phyloP scores from a whole-genome alignment of 352 stramenopile species.

The Pythium volutum region DNA sequence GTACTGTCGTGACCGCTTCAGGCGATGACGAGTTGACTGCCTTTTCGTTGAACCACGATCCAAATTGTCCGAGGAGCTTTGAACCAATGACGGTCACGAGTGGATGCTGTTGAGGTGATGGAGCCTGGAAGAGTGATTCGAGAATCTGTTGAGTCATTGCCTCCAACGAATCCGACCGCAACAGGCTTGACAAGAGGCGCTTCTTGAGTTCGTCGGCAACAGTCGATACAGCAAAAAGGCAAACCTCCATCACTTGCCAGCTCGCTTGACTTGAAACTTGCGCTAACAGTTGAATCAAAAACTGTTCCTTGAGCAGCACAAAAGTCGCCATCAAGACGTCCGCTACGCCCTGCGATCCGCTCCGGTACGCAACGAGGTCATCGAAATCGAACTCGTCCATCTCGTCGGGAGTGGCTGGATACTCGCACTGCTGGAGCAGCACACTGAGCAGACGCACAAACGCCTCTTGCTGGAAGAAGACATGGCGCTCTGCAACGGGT shows the following conservation, averaged over 20 bases:
- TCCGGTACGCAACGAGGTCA: conserved; percentile 56
- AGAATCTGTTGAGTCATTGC: conserved; percentile 46
- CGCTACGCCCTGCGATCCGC: conserved; percentile 50
- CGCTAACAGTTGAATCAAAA: conserved; percentile 38
- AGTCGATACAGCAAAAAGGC: conserved; percentile 51
- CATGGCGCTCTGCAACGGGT: conserved; percentile 46
- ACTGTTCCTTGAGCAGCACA: conserved; percentile 46
- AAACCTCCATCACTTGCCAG: conserved; percentile 59
- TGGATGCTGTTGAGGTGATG: conserved; percentile 25
- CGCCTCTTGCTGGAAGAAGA: conserved; percentile 55
- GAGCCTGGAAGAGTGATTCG: conserved; percentile 31
- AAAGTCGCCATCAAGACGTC: conserved; percentile 60
- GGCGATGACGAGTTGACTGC: conserved; percentile 30
- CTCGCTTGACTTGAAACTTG: conserved; percentile 24
- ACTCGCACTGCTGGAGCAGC: conserved; percentile 57
- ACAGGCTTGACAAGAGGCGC: conserved; percentile 26
- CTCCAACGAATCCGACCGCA: conserved; percentile 29
- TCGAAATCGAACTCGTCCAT: conserved; percentile 67
- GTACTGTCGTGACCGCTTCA: conserved; percentile 39
- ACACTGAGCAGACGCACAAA: conserved; percentile 58
- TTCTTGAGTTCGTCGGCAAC: conserved; percentile 64
- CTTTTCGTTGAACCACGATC: conserved; percentile 50
- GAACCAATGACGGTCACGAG: conserved; percentile 46
- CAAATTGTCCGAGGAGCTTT: conserved; percentile 57
- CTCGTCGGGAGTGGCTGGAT: conserved; percentile 34